phyloP scores from a whole-genome alignment of 2,329 filamentous ascomycete species.

The Fusarium globosum region DNA sequence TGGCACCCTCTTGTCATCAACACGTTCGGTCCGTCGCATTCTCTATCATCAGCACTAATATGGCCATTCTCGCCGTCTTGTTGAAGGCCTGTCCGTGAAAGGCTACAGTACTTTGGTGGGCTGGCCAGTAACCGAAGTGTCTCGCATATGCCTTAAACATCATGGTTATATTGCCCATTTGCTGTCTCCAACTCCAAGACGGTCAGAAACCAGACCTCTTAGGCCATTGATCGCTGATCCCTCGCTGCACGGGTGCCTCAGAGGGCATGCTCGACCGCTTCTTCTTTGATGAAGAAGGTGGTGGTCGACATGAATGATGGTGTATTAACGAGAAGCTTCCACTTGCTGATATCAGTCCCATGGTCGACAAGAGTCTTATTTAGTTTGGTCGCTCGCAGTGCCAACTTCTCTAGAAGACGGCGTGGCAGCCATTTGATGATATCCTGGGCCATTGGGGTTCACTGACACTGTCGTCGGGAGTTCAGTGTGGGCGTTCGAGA shows the following conservation, averaged over 20 bases:
- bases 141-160: background rate
- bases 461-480: background rate
- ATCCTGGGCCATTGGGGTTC: background rate
- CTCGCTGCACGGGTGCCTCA: rapidly evolving
- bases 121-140: background rate
- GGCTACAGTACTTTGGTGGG: background rate
- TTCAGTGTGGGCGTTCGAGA: background rate
- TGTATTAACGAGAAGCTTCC: too few relatives aligned
- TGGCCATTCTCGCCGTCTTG: background rate
- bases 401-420: too few relatives aligned
- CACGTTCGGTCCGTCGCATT: background rate
- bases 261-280: background rate
- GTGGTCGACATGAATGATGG: background rate
- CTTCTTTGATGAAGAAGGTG: background rate
- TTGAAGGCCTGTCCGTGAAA: background rate
- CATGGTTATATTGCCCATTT: background rate
- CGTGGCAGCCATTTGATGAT: too few relatives aligned
- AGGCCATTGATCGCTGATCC: background rate
- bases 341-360: too few relatives aligned
- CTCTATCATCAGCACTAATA: background rate
- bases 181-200: background rate
- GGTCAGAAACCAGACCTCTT: background rate
- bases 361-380: too few relatives aligned
- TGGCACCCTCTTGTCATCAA: background rate
- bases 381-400: too few relatives aligned